Percentiles rank a stretch among this genome's conserved stretches.
Evolutionary conservation across 768 basidiomycete species (phyloP).

Genomic region (Suillus fuscotomentosus): DNA sequence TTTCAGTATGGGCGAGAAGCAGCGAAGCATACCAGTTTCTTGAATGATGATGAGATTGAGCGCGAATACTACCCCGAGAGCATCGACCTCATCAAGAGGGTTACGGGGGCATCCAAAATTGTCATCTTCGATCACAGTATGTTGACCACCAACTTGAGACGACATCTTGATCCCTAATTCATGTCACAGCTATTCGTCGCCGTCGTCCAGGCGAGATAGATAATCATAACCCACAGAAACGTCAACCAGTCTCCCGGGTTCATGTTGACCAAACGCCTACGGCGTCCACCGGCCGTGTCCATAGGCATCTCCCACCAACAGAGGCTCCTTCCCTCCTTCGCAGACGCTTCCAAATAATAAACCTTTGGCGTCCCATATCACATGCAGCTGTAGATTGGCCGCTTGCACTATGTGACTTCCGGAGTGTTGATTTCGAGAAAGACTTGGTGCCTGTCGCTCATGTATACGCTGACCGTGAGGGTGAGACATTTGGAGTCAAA

Average conservation of each 20-base stretch:
- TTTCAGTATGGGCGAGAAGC: no score
- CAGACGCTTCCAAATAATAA: constrained; percentile 51
- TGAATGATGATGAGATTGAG: no score
- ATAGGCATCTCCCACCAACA: constrained; percentile 39
- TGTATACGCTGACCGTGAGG: constrained; percentile 40
- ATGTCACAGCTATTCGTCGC: constrained; percentile 40
- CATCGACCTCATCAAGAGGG: no score
- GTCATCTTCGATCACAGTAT: no score
- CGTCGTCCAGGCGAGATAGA: constrained; percentile 35
- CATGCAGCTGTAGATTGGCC: constrained; percentile 46
- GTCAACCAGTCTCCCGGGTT: constrained; percentile 41
- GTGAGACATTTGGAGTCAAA: constrained; percentile 41
- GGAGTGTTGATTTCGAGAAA: constrained; percentile 35
- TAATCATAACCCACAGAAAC: constrained; percentile 35
- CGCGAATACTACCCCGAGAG: no score
- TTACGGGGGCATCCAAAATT: no score
- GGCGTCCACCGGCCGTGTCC: constrained; percentile 41
- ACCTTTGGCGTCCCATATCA: constrained; percentile 53
- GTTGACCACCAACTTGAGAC: no score
- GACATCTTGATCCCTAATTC: background rate
- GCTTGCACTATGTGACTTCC: constrained; percentile 47
- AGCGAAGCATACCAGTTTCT: no score
- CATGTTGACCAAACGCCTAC: constrained; percentile 47
- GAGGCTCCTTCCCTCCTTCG: constrained; percentile 40
- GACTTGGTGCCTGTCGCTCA: constrained; percentile 40